Evolutionary conservation across 164 flowering plant species (phyloP), one percentile per base, ranked within the genome.

Genomic region (Sedum album): DNA sequence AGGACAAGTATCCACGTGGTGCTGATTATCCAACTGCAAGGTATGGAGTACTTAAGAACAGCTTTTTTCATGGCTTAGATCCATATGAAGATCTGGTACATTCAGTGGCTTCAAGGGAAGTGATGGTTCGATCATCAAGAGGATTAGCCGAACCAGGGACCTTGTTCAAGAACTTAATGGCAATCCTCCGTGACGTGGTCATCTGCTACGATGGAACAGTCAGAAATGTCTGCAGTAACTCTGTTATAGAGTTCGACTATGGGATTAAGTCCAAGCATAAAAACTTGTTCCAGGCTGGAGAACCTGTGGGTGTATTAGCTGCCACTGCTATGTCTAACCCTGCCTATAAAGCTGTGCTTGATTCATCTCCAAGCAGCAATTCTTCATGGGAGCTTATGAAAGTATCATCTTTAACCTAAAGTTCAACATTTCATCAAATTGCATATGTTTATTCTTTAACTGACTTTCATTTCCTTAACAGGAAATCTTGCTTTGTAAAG

Each of bases 271-370:
- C 69, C 51, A 74, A 66, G 65, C 38, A 71, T 48, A 73, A 73
- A 2, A 72, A 69, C 62, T 65, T 81, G 53, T 82, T 79, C 70
- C 87, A 85, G 72, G 81, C 96, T 69, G 98, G 98, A 62, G 97
- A 93, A 38, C 95, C 97, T 68, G 97, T 89, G 62, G 96, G 98
- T 36, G 89, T 89, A 1, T 77, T 91, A 49, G 97, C 98, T 67
- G 97, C 98, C 38, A 91, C 97, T 17, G 91, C 98, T 4, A 86
- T 93, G 82, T 93, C 98, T 25, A 93, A 86, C 80, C 98, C 97
- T 73, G 93, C 97, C 35, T 91, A 93, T 70, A 91, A 88, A 73
- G 98, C 96, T 14, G 96, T 93, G 72, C 88, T 93, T 69, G 96
- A 91, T 81, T 89, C 98, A 53, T 82, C 91, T 68, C 84, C 89